A percentile compares a stretch with the other conserved stretches of the same genome.
phyloP scores from a whole-genome alignment of 345 rosid genomes.

The Turnera subulata region DNA sequence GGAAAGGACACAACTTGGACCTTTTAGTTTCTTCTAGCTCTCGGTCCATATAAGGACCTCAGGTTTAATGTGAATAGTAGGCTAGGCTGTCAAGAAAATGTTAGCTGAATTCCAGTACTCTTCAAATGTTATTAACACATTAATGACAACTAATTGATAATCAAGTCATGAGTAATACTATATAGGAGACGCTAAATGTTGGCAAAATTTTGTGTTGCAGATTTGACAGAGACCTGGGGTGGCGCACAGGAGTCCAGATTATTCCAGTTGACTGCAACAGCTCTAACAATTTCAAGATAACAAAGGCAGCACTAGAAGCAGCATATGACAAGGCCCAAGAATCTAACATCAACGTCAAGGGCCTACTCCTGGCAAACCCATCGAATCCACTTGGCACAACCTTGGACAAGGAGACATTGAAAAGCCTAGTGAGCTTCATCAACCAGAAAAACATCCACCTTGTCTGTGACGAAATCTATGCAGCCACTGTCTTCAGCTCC shows the following conservation, averaged over 20 bases:
- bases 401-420: slow-evolving; percentile 45
- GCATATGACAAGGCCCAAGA: slow-evolving; percentile 48
- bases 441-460: slow-evolving; percentile 58
- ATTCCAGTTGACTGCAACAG: slow-evolving; percentile 68
- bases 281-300: slow-evolving; percentile 58
- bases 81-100: too few species aligned
- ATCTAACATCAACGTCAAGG: slow-evolving; percentile 55
- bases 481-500: slow-evolving; percentile 55
- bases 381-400: slow-evolving; percentile 83
- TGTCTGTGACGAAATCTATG: slow-evolving; percentile 80
- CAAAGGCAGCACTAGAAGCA: slow-evolving; percentile 45
- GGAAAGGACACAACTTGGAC: too few species aligned
- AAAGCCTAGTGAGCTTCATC: slow-evolving; percentile 43
- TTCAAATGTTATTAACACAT: too few species aligned
- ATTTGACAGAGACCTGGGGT: slow-evolving; percentile 70
- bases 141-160: too few species aligned
- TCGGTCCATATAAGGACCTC: too few species aligned
- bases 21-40: too few species aligned
- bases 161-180: too few species aligned
- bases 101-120: too few species aligned
- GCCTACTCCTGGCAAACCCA: slow-evolving; percentile 73
- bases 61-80: too few species aligned
- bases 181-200: too few species aligned
- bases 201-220: slow-evolving; percentile 30
- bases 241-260: slow-evolving; percentile 69